Conservation (phyloP, 2,329 filamentous ascomycete genomes). For the Colletotrichum tofieldiae region DNA sequence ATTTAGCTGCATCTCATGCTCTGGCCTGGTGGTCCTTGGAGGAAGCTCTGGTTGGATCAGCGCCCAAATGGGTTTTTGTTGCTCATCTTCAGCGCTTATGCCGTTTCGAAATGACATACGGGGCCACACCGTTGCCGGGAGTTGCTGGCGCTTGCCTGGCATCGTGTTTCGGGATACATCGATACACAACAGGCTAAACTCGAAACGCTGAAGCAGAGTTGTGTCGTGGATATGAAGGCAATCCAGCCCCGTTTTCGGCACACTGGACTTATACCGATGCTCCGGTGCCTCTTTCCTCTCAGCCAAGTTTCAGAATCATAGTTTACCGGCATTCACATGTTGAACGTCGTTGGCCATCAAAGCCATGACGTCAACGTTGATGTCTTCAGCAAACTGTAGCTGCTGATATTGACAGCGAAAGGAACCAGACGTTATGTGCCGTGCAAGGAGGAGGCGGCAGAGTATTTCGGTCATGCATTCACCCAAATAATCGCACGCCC, state of each 20-base stretch:
- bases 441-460: neutral
- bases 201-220: conserved; percentile 32
- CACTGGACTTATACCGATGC: neutral
- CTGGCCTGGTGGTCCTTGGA: neutral
- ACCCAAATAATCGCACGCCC: neutral
- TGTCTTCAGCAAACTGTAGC: neutral
- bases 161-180: conserved; percentile 13
- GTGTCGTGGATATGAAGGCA: conserved; percentile 1
- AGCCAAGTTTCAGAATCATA: too few species aligned
- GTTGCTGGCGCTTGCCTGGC: conserved; percentile 3
- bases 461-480: neutral
- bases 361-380: neutral
- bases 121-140: too few species aligned
- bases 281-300: too few species aligned
- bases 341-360: neutral
- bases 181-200: conserved; percentile 27
- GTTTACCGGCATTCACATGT: too few species aligned
- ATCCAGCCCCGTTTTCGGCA: neutral
- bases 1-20: neutral
- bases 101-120: too few species aligned
- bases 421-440: too few species aligned
- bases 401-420: too few species aligned
- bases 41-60: neutral
- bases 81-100: neutral
- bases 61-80: neutral